Conservation (phyloP, 139 green algal genomes). For the Asterochloris sp. region DNA sequence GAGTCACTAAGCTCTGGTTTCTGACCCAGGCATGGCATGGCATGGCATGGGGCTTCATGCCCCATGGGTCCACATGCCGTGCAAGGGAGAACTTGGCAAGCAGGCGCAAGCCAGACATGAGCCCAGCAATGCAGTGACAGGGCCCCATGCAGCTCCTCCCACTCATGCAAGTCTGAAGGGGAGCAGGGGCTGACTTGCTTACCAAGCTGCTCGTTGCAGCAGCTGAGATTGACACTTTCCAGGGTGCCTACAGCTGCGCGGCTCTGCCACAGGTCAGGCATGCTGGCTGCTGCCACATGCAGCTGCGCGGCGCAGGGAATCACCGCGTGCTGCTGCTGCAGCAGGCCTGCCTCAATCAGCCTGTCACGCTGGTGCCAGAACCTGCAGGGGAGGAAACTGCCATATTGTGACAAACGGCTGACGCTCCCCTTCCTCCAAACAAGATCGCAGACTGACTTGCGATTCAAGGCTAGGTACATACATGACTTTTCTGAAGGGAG, state of each 20-base stretch:
- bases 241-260: background rate
- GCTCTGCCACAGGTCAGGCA: conserved; percentile 12
- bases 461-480: no score
- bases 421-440: background rate
- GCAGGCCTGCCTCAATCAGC: conserved; percentile 4
- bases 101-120: no score
- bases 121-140: no score
- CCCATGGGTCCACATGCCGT: no score
- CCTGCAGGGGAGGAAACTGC: background rate
- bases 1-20: no score
- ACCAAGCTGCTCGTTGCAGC: background rate
- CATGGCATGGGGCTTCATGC: no score
- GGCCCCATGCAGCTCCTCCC: no score
- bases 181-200: background rate
- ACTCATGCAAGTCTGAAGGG: no score
- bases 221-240: background rate
- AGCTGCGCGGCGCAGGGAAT: conserved; percentile 2
- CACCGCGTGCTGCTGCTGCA: background rate
- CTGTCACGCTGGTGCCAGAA: conserved; percentile 6
- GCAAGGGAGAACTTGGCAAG: no score
- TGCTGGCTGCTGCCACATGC: background rate
- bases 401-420: background rate
- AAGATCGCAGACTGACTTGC: background rate
- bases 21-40: no score
- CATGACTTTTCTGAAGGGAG: background rate